Base-by-base conservation (phyloP, 2,329 filamentous ascomycete species). In the Cryphonectria japonica region DNA sequence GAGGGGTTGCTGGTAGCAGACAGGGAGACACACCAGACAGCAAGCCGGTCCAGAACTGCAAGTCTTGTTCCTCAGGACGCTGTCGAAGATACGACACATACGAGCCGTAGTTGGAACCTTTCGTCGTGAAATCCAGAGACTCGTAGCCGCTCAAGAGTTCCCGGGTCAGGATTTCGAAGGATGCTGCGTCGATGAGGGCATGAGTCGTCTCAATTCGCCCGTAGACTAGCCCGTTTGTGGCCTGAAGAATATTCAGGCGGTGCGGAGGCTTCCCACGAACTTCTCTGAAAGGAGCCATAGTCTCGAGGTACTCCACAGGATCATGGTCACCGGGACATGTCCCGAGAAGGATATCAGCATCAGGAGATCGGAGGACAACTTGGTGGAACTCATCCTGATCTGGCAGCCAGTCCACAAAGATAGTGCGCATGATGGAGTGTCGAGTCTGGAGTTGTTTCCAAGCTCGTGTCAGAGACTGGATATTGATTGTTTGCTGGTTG, bases 121-220 rank as follows among this genome's bases (percentile, higher is more conserved):
- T 7, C 7, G 46, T 67, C n/a, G n/a, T 32, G 26, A 34, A 32
- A 16, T 22, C 9, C 66, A 60, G 29, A 34, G 34, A 54, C 37
- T 67, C 54, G 32, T 81, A 81, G 2, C 75, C 76, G 1, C 69
- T 34, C 0, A 66, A 69, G 1, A 82, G 69, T 32, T 81, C 79
- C 2, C 73, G 66, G 5, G 81, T 73, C 9, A 82, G 62, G 19
- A 79, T 75, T 8, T 70, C 63, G 6, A 77, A 75, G 0, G 80
- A 80, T 39, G 77, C 74, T 2, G 79, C 80, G n/a, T 82, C 80
- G 1, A 77, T 77, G 16, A 81, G 68, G 2, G 77, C 76, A 64
- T 82, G 80, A 66, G 77, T 81, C 73, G 82, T 77, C 26, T 81
- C 80, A 13, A 82, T 69, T 37, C 74, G 76, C 57, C 76, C 59